Base-by-base conservation (phyloP, 2,329 filamentous ascomycete species). In the Didymosphaeria variabile region DNA sequence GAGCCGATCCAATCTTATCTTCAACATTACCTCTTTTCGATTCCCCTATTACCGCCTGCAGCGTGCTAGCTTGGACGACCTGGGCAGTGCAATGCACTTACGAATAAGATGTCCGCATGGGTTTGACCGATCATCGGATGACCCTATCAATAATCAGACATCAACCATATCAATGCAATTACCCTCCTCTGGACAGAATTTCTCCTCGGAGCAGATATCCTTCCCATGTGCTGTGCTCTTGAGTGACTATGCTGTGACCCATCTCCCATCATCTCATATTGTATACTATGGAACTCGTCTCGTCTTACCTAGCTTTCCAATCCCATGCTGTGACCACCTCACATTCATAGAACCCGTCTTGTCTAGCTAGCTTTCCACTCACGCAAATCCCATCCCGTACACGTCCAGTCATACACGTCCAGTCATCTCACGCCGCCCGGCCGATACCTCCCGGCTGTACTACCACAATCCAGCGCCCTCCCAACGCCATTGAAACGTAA, bases 11-110 rank as follows among this genome's bases (percentile, higher is more conserved):
- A 57, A 61, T 15, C 32, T 53, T 51, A 23, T 26, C 42, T 60
- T 64, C 59, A 19, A 46, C 36, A 59, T 19, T 60, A 52, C 57
- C 21, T 34, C 61, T 61, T 45, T 58, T 52, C 45, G 12, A 55
- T 58, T 46, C 34, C 32, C 32, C 34, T 49, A 38, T 32, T 44
- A 56, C 50, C 46, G 2, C 23, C 50, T 21, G 47, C 52, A 38
- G 54, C 29, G 54, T 52, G 32, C 23, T 40, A 19, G n/a, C 50
- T 32, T 31, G 55, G 47, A 38, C 34, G 26, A 52, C 8, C 55
- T 34, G 46, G n/a, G n/a, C n/a, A n/a, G 17, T 31, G 19, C 40
- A 42, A n/a, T 44, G 36, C 46, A 54, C 23, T 34, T 23, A 34
- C 21, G 34, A 31, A 23, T 26, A 26, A 10, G 49, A 38, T 32